These are phyloP conservation scores for Cryomyces minteri DNA, from an alignment of 495 filamentous ascomycete species.

Conservation along the genomic window DNA sequence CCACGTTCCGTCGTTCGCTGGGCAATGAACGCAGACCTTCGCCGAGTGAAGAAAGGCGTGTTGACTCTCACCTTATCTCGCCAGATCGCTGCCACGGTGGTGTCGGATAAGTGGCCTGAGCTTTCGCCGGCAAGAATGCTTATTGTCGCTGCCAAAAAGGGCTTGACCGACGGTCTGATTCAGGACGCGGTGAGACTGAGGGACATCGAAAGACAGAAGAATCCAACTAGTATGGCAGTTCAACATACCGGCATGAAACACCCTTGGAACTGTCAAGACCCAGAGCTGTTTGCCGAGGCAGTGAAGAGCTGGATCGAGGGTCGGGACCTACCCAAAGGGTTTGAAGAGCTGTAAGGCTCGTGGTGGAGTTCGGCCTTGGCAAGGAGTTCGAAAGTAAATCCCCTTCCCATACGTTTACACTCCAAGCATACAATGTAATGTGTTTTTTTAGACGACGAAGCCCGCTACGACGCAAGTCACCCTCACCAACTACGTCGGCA, in stretches of 20 bases:
- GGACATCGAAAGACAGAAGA: conserved; percentile 1
- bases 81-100: background rate
- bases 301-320: conserved; percentile 2
- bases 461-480: no score
- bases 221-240: conserved; percentile 1
- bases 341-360: conserved; percentile 2
- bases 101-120: background rate
- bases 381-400: no score
- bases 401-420: no score
- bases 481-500: no score
- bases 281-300: conserved; percentile 5
- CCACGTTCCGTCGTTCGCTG: conserved; percentile 3
- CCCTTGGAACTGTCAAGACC: conserved; percentile 8
- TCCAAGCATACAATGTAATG: no score
- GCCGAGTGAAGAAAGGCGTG: background rate
- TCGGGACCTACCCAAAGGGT: conserved; percentile 1
- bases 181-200: conserved; percentile 1
- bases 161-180: conserved; percentile 3
- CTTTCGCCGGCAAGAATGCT: conserved; percentile 3
- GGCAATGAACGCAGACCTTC: conserved; percentile 5
- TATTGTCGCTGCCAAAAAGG: conserved; percentile 5
- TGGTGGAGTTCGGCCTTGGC: no score
- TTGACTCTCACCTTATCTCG: conserved; percentile 1
- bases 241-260: conserved; percentile 7
- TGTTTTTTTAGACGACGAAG: no score